Evolutionary conservation across 2,329 filamentous ascomycete species (phyloP).

Genomic region (Colletotrichum tanaceti): DNA sequence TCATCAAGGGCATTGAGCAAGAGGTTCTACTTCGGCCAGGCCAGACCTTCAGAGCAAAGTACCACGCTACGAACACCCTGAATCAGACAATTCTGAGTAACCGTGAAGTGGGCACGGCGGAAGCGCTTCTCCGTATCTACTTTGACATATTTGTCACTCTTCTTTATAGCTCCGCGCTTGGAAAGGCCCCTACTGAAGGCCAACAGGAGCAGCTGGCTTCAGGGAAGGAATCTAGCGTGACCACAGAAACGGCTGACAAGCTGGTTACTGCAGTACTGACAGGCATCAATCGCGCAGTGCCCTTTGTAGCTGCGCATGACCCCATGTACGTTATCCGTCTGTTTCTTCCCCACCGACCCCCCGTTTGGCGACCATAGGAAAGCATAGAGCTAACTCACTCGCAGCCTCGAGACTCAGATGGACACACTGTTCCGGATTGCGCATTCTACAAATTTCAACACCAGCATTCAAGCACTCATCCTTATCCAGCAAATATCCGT

Average conservation of each 20-base stretch:
- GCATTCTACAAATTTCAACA: slow-evolving; percentile 99
- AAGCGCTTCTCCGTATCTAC: slow-evolving; percentile 87
- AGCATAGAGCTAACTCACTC: slow-evolving; percentile 4
- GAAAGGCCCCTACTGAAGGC: slow-evolving; percentile 18
- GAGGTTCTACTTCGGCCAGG: slow-evolving; percentile 89
- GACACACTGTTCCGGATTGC: slow-evolving; percentile 96
- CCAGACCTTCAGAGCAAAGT: slow-evolving; percentile 89
- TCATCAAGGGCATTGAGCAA: slow-evolving; percentile 86
- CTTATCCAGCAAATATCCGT: slow-evolving; percentile 92
- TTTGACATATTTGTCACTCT: slow-evolving; percentile 88
- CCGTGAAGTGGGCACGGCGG: slow-evolving; percentile 84
- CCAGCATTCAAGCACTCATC: slow-evolving; percentile 93
- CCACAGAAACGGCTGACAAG: slow-evolving; percentile 85
- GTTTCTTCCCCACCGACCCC: too few species aligned
- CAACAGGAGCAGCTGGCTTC: slow-evolving; percentile 7
- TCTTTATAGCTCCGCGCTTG: slow-evolving; percentile 64
- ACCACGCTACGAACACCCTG: slow-evolving; percentile 95
- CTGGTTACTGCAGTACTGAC: slow-evolving; percentile 91
- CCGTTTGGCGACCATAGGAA: too few species aligned
- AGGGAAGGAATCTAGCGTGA: slow-evolving; percentile 37
- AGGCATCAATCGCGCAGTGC: slow-evolving; percentile 94
- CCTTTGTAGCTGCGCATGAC: slow-evolving; percentile 86
- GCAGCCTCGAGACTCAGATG: slow-evolving; percentile 84
- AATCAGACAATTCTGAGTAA: slow-evolving; percentile 94
- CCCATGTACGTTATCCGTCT: too few species aligned